Conservation (phyloP, 176 grass and related monocot genomes). For the Neostapfia colusana region DNA sequence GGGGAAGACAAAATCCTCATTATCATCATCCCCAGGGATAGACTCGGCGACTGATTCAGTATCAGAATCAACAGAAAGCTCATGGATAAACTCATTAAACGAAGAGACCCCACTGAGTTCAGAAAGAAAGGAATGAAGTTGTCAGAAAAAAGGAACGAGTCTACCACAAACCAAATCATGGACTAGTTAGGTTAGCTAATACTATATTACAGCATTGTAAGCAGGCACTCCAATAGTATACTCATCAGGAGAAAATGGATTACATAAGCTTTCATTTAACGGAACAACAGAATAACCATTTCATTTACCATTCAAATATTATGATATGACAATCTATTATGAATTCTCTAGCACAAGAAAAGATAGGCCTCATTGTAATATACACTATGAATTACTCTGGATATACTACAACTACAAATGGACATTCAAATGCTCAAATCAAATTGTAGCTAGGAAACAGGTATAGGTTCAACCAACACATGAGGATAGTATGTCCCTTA, state of each 20-base stretch:
- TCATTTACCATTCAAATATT: constrained; percentile 9
- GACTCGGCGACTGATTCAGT: constrained; percentile 62
- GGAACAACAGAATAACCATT: neutral
- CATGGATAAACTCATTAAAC: constrained; percentile 91
- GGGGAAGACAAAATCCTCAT: constrained; percentile 63
- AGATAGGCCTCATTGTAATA: neutral
- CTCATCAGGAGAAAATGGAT: constrained; percentile 1
- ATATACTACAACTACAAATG: neutral
- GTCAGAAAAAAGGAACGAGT: constrained; percentile 15
- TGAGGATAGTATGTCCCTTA: neutral
- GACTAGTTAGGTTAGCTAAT: neutral
- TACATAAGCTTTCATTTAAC: neutral
- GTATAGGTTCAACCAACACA: constrained; percentile 8
- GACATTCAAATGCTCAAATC: neutral
- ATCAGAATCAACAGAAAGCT: constrained; percentile 81
- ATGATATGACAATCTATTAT: neutral
- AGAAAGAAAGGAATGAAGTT: constrained; percentile 23
- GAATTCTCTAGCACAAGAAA: neutral
- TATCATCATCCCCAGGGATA: constrained; percentile 68
- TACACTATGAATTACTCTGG: neutral
- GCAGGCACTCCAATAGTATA: neutral
- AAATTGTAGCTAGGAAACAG: neutral
- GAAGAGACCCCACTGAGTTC: constrained; percentile 82
- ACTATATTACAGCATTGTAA: neutral
- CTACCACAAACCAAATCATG: constrained; percentile 15